phyloP scores from a whole-genome alignment of 2,329 filamentous ascomycete species.

The Stagonosporopsis cucurbitacearum region DNA sequence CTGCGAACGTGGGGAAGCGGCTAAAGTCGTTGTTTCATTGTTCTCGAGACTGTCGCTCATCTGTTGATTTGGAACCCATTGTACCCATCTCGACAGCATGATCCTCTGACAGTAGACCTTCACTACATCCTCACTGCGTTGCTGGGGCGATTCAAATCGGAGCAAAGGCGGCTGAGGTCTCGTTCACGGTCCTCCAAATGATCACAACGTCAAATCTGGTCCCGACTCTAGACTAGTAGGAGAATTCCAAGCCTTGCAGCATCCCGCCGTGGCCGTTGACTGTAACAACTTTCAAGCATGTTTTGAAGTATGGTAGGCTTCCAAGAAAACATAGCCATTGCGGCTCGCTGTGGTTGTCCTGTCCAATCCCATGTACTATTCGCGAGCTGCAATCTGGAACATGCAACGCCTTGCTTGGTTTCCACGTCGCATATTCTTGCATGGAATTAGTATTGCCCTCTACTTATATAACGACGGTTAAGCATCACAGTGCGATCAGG shows the following conservation, averaged over 20 bases:
- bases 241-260: neutral
- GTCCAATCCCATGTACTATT: neutral
- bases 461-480: too few relatives aligned
- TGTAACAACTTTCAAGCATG: neutral
- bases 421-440: neutral
- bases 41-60: neutral
- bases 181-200: neutral
- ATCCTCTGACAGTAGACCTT: neutral
- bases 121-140: neutral
- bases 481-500: neutral
- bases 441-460: too few relatives aligned
- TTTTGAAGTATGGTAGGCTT: neutral
- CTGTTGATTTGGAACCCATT: neutral
- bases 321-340: neutral
- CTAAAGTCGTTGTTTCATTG: neutral
- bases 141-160: neutral
- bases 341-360: neutral
- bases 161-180: neutral
- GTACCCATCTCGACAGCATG: neutral
- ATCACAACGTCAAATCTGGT: neutral
- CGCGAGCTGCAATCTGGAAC: neutral
- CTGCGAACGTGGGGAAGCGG: conserved; percentile 1
- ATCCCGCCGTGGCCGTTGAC: neutral
- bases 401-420: neutral
- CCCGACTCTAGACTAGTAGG: neutral